A percentile compares a stretch with the other conserved stretches of the same genome.
phyloP scores from a whole-genome alignment of 768 basidiomycete species.

The Pleurotus eryngii region DNA sequence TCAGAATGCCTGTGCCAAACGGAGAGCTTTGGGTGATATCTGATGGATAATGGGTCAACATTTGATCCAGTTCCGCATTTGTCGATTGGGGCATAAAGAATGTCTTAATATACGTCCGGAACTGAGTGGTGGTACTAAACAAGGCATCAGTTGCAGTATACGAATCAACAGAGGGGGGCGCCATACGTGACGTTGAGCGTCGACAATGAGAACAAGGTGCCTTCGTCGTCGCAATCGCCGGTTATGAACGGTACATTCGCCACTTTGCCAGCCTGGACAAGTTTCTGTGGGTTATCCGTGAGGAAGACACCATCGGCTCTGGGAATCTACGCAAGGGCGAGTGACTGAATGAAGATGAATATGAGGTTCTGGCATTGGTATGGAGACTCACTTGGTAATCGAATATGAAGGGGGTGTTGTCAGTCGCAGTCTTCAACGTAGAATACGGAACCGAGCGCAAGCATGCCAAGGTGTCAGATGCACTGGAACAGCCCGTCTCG shows the following conservation, averaged over 20 bases:
- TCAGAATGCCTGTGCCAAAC: conserved; percentile 42
- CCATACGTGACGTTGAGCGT: conserved; percentile 27
- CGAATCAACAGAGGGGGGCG: neutral
- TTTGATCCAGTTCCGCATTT: conserved; percentile 20
- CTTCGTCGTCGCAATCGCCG: conserved; percentile 48
- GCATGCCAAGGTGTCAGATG: conserved; percentile 38
- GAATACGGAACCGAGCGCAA: conserved; percentile 34
- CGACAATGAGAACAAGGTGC: conserved; percentile 26
- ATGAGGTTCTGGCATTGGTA: neutral
- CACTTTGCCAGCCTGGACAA: conserved; percentile 40
- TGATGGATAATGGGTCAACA: conserved; percentile 34
- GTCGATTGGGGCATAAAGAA: conserved; percentile 23
- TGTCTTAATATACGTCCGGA: conserved; percentile 24
- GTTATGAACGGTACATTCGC: conserved; percentile 44
- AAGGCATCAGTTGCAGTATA: conserved; percentile 14
- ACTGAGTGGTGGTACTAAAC: conserved; percentile 16
- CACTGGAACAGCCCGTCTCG: conserved; percentile 25
- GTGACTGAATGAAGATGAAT: too few relatives aligned
- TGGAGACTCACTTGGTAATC: conserved; percentile 31
- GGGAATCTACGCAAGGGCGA: conserved; percentile 41
- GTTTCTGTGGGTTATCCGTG: conserved; percentile 36
- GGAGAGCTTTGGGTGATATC: conserved; percentile 49
- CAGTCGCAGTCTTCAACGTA: conserved; percentile 34
- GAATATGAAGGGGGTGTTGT: conserved; percentile 35
- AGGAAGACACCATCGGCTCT: conserved; percentile 49